phyloP scores from a whole-genome alignment of 1,284 basidiomycete genomes.

The Marasmius oreades region DNA sequence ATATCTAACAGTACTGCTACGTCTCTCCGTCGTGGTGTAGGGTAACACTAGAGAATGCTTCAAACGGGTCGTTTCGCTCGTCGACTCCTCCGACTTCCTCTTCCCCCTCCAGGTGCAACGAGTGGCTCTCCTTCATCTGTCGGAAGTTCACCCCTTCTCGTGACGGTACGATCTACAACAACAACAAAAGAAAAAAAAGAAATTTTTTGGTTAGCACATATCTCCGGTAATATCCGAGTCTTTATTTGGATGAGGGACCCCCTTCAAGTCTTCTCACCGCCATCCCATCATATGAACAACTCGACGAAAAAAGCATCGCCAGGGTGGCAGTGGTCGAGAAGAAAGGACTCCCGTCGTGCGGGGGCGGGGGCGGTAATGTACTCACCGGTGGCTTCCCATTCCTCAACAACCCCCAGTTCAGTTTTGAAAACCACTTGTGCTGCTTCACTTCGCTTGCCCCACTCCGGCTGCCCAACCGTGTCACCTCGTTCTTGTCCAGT shows the following conservation, averaged over 20 bases:
- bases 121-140: constrained; percentile 84
- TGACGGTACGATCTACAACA: constrained; percentile 74
- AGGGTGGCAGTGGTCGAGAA: neutral
- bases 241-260: constrained; percentile 17
- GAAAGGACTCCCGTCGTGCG: neutral
- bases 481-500: constrained; percentile 91
- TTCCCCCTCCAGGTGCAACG: constrained; percentile 81
- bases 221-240: neutral
- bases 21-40: constrained; percentile 78
- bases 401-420: constrained; percentile 95
- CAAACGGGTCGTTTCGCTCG: constrained; percentile 59
- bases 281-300: neutral
- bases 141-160: constrained; percentile 90
- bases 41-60: constrained; percentile 84
- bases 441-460: constrained; percentile 99
- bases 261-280: neutral
- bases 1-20: constrained; percentile 17
- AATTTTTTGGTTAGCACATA: neutral
- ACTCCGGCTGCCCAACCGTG: constrained; percentile 84
- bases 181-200: constrained; percentile 11
- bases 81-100: constrained; percentile 38
- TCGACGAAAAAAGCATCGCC: neutral
- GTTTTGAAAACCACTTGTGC: constrained; percentile 96
- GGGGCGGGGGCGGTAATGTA: constrained; percentile 26
- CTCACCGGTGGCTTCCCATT: constrained; percentile 89